phyloP scores from a whole-genome alignment of 2,329 filamentous ascomycete species.

The Phialemoniopsis sp. region DNA sequence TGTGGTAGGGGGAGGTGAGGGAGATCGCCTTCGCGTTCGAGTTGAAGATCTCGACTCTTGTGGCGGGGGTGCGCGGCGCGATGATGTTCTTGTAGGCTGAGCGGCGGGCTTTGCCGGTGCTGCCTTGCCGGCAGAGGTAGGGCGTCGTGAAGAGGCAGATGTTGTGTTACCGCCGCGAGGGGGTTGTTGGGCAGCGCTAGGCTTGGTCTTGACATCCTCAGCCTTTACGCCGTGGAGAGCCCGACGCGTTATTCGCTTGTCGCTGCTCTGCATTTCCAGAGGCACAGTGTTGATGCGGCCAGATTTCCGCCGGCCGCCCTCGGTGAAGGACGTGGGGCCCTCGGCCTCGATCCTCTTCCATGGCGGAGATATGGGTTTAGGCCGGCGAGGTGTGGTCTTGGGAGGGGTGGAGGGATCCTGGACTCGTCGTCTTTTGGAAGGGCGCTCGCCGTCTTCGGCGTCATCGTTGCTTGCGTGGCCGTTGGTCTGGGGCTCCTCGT shows the following conservation, averaged over 20 bases:
- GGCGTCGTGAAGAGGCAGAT: conserved; percentile 14
- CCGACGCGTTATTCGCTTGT: conserved; percentile 48
- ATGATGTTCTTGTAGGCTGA: conserved; percentile 2
- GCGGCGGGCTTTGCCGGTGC: conserved; percentile 9
- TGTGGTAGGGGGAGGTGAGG: conserved; percentile 32
- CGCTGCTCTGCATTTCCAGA: conserved; percentile 44
- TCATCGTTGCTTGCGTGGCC: conserved; percentile 9
- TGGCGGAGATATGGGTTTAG: conserved; percentile 70
- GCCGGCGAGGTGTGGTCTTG: conserved; percentile 28
- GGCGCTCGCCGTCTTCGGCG: conserved; percentile 38
- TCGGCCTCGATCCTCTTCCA: conserved; percentile 87
- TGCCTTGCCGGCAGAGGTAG: conserved; percentile 3
- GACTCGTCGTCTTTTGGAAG: conserved; percentile 63
- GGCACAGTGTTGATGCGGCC: conserved; percentile 58
- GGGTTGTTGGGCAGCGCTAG: conserved; percentile 4
- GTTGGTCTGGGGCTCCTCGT: conserved; percentile 12
- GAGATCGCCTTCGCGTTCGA: conserved; percentile 32
- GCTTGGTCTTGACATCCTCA: conserved; percentile 4
- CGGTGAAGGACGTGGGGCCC: conserved; percentile 80
- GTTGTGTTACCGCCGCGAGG: conserved; percentile 14
- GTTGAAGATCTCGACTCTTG: conserved; percentile 15
- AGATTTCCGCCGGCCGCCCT: conserved; percentile 66
- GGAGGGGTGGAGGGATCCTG: conserved; percentile 35
- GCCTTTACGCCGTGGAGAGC: conserved; percentile 23
- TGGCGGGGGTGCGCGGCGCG: conserved; percentile 1